phyloP scores from a whole-genome alignment of 2,329 filamentous ascomycete species.

The Didymella arachidicola region DNA sequence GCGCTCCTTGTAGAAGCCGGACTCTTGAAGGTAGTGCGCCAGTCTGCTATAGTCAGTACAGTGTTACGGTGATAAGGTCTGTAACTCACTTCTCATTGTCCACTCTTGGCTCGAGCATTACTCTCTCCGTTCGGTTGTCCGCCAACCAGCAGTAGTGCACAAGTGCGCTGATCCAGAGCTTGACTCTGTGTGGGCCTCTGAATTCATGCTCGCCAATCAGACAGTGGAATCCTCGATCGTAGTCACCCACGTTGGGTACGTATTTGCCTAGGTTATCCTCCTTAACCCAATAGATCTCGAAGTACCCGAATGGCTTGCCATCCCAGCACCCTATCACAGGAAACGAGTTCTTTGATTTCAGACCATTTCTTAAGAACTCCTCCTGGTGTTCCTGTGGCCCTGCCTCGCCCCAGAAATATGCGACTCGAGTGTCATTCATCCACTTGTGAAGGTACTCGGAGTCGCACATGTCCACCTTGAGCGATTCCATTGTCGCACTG shows the following conservation, averaged over 20 bases:
- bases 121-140: conserved; percentile 80
- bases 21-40: conserved; percentile 72
- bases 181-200: conserved; percentile 76
- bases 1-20: conserved; percentile 85
- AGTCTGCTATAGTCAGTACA: conserved; percentile 60
- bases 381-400: conserved; percentile 65
- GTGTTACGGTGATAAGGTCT: not conserved
- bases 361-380: conserved; percentile 70
- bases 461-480: conserved; percentile 59
- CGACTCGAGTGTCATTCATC: conserved; percentile 87
- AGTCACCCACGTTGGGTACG: conserved; percentile 74
- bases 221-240: conserved; percentile 87
- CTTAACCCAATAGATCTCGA: conserved; percentile 98
- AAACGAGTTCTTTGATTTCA: conserved; percentile 79
- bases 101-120: conserved; percentile 87
- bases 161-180: conserved; percentile 81
- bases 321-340: conserved; percentile 95
- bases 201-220: conserved; percentile 93
- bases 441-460: conserved; percentile 79
- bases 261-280: conserved; percentile 81
- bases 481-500: conserved; percentile 42
- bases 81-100: conserved; percentile 82
- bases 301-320: conserved; percentile 93
- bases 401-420: conserved; percentile 81
- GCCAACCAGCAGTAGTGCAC: conserved; percentile 85